Base-by-base conservation (phyloP, 352 stramenopile species). In the Aphanomyces astaci region DNA sequence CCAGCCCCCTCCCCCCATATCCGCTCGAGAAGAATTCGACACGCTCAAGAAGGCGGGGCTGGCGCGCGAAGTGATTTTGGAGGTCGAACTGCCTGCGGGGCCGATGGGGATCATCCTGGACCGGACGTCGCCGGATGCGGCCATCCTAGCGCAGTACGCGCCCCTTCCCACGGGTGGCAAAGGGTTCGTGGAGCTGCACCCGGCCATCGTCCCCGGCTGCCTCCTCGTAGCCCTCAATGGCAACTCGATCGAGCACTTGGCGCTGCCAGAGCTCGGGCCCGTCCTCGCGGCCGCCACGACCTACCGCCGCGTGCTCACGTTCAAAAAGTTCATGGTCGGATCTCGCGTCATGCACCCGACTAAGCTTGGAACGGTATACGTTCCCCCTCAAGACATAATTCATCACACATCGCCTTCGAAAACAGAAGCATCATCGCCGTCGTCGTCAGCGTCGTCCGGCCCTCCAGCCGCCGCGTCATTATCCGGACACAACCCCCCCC, bases 81-180 rank as follows among this genome's bases (percentile, higher is more conserved):
- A 94, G 71, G 82, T 91, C 10, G 86, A 94, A 11, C 72, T 94
- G 0, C 84, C 84, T 7, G 75, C 84, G 25, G 86, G 86, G 63
- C 84, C 86, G 0, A 92, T 94, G 83, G 86, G 86, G 25, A 73
- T 94, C 43, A 79, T 93, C 72, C 73, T 94, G 19, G 86, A 94
- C 63, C 81, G 82, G 19, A 89, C 83, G 3, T 90, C 92, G 62
- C 57, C 74, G 0, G 72, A 91, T 52, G 92, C 91, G 84, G 87
- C 81, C 5, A 75, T 94, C 28, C 84, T 94, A 33, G 84, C 90
- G 56, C 74, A 82, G 9, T 94, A 92, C 49, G 72, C 90, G 15
- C 84, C 80, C 0, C 69, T 94, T 36, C 86, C 86, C 1, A 76
- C 71, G 2, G 84, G 84, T n/a, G 78, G 80, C 7, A 81, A 78